phyloP scores from a whole-genome alignment of 768 basidiomycete species.

The Leccinum variicolor region DNA sequence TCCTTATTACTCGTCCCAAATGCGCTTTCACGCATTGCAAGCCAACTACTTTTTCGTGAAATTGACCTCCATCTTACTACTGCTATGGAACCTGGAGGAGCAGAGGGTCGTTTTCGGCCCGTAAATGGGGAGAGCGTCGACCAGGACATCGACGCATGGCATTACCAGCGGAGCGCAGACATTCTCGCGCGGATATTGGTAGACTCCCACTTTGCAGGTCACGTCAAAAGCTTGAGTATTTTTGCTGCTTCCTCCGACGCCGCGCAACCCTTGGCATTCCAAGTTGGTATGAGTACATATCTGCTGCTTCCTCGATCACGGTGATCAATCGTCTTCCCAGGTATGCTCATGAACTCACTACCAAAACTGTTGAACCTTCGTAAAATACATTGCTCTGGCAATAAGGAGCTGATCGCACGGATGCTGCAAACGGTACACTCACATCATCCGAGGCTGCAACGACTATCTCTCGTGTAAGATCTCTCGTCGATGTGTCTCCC shows the following conservation, averaged over 20 bases:
- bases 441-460: conserved; percentile 50
- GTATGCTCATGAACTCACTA: conserved; percentile 68
- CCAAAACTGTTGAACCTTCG: conserved; percentile 59
- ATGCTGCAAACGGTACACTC: conserved; percentile 52
- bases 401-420: conserved; percentile 48
- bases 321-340: conserved; percentile 28
- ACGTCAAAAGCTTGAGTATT: conserved; percentile 56
- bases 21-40: conserved; percentile 63
- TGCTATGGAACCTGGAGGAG: conserved; percentile 23
- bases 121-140: conserved; percentile 9
- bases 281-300: conserved; percentile 45
- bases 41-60: conserved; percentile 61
- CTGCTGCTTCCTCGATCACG: background rate
- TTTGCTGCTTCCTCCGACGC: conserved; percentile 51
- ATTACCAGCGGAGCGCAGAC: conserved; percentile 62
- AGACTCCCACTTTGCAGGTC: conserved; percentile 54
- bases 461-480: conserved; percentile 54
- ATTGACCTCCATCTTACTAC: conserved; percentile 61
- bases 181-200: conserved; percentile 65
- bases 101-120: conserved; percentile 15
- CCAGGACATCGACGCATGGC: conserved; percentile 44
- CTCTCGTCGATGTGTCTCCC: background rate
- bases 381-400: conserved; percentile 60
- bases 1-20: conserved; percentile 63
- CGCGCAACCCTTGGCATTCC: conserved; percentile 56